Evolutionary conservation across 768 basidiomycete species (phyloP).

Genomic region (Boletus rex-veris): DNA sequence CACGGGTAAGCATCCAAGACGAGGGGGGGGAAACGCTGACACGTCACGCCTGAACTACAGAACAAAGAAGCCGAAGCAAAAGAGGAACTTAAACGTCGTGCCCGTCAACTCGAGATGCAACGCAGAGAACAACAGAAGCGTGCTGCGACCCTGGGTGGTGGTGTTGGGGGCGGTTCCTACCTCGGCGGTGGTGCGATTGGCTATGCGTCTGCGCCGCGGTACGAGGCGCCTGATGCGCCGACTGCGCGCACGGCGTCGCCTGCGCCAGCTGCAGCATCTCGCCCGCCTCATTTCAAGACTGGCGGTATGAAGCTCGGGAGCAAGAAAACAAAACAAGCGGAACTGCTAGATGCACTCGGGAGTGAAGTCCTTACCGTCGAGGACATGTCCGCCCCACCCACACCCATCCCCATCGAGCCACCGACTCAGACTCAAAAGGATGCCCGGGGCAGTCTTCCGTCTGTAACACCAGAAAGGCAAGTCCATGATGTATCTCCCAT

Average conservation of each 20-base stretch:
- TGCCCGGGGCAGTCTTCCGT: conserved; percentile 64
- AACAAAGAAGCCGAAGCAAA: conserved; percentile 99
- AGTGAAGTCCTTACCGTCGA: conserved; percentile 63
- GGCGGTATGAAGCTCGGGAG: conserved; percentile 95
- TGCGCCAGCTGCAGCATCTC: conserved; percentile 45
- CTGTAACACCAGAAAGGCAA: conserved; percentile 76
- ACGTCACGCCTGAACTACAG: conserved; percentile 33
- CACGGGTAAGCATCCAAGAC: conserved; percentile 55
- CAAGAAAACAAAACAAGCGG: conserved; percentile 88
- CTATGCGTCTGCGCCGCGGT: conserved; percentile 70
- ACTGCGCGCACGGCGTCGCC: conserved; percentile 42
- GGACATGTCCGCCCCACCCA: conserved; percentile 46
- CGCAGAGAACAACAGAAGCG: conserved; percentile 90
- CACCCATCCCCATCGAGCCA: conserved; percentile 47
- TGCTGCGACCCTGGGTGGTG: conserved; percentile 44
- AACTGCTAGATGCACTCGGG: conserved; percentile 83
- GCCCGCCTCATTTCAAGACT: conserved; percentile 84
- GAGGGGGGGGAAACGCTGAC: neutral
- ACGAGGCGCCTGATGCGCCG: conserved; percentile 59
- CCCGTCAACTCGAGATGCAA: conserved; percentile 98
- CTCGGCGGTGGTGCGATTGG: conserved; percentile 66
- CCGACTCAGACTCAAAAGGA: conserved; percentile 42
- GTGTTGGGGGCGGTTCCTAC: conserved; percentile 50
- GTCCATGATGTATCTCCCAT: neutral
- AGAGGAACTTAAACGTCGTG: conserved; percentile 96